Evolutionary conservation across 768 basidiomycete genomes (phyloP).

Genomic region (Lepiota venenata): DNA sequence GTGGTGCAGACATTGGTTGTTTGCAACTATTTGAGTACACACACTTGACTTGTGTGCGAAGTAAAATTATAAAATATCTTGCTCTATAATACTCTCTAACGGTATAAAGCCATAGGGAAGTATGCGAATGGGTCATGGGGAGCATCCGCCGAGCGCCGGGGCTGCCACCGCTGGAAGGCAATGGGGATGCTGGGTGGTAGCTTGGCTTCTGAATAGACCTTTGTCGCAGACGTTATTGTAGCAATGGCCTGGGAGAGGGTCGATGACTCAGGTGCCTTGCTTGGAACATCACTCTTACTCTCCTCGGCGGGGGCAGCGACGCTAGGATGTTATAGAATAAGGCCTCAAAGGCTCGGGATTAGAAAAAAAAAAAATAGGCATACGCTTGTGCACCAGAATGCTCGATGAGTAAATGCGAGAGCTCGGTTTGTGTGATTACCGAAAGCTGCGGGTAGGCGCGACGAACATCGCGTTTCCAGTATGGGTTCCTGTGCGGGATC

Average conservation of each 20-base stretch:
- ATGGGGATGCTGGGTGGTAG: conserved; percentile 76
- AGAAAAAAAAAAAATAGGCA: conserved; percentile 24
- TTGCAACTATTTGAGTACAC: conserved; percentile 35
- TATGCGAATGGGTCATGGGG: conserved; percentile 81
- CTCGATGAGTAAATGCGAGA: conserved; percentile 78
- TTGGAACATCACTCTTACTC: conserved; percentile 43
- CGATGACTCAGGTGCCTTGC: conserved; percentile 37
- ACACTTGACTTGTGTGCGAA: neutral
- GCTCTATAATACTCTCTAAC: conserved; percentile 19
- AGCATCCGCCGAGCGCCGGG: conserved; percentile 67
- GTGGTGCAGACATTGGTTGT: conserved; percentile 39
- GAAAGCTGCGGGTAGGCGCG: conserved; percentile 91
- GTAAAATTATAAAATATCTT: neutral
- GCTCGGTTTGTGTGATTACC: conserved; percentile 78
- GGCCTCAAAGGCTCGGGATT: neutral
- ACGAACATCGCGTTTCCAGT: conserved; percentile 95
- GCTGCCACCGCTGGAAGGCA: conserved; percentile 70
- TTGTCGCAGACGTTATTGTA: conserved; percentile 51
- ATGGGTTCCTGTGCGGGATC: conserved; percentile 87
- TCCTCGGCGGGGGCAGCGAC: conserved; percentile 50
- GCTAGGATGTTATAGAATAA: conserved; percentile 27
- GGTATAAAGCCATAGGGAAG: conserved; percentile 78
- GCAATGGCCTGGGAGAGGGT: conserved; percentile 74
- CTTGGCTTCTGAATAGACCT: conserved; percentile 57
- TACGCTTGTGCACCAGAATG: conserved; percentile 68